Percentiles rank a stretch among this genome's conserved stretches.
These are phyloP conservation scores for Monocercomonoides exilis DNA, from an alignment of 78 protist genomes.

Conservation along the genomic window DNA sequence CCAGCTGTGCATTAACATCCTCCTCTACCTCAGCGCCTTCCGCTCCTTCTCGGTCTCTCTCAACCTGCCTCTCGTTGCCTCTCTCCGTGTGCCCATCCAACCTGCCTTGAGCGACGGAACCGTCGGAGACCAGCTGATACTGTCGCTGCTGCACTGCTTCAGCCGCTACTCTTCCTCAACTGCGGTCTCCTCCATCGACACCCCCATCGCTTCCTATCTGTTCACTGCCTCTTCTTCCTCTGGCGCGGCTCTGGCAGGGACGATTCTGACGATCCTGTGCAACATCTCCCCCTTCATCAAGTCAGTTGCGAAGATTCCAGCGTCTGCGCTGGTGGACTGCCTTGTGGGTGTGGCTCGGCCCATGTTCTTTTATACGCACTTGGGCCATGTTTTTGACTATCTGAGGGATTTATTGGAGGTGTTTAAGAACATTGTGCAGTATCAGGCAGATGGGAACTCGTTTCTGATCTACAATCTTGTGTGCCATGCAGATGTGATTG, in stretches of 20 bases:
- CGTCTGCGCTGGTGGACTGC: not conserved
- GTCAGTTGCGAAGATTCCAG: not conserved
- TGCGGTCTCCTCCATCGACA: not conserved
- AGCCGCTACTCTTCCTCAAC: not conserved
- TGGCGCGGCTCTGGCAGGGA: too few species aligned
- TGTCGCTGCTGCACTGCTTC: not conserved
- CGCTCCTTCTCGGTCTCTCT: not conserved
- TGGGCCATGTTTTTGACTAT: not conserved
- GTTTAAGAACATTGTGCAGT: not conserved
- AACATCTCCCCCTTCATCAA: not conserved
- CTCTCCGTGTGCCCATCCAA: not conserved
- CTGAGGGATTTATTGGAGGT: not conserved
- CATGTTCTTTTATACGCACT: not conserved
- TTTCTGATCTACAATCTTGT: not conserved
- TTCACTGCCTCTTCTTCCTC: too few species aligned
- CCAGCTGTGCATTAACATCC: too few species aligned
- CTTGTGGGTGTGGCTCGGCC: not conserved
- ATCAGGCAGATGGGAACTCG: not conserved
- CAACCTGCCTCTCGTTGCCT: not conserved
- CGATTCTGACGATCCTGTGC: not conserved
- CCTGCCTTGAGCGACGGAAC: not conserved
- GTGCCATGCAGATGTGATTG: not conserved
- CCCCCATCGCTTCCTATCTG: too few species aligned
- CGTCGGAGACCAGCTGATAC: not conserved
- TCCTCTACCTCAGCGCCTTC: not conserved